Base-by-base conservation (phyloP, 2,329 filamentous ascomycete species). In the Karstenula rhodostoma region DNA sequence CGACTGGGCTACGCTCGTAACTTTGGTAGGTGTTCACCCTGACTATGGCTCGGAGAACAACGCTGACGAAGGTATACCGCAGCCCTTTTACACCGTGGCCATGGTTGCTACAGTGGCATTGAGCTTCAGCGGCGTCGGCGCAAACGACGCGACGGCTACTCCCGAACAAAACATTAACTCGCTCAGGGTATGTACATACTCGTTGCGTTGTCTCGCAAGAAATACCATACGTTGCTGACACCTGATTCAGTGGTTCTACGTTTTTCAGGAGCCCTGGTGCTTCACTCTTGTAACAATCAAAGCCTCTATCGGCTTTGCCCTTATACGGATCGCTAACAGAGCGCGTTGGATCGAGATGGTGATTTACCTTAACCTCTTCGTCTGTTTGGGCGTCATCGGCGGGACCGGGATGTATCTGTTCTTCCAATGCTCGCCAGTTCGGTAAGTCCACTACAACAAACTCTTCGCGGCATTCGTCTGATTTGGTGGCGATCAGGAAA, bases 181-280 rank as follows among this genome's bases (percentile, higher is more conserved):
- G 10, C 23, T 51, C 12, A 40, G 22, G 33, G 49, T 25, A 40
- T n/a, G 32, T 51, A 25, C 15, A 25, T 27, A 10, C 5, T 9
- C 49, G 17, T 51, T 19, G 12, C 22, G 1, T 3, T 8, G 17
- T 35, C 19, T n/a, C 29, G 17, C 27, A 10, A 8, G 8, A 29
- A 19, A 50, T 2, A 6, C 4, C 47, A 37, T 15, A 4, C 27
- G 13, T 35, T 37, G 19, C 19, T 32, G 17, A 51, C 15, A n/a
- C 4, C 8, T 40, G 1, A 6, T 15, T 17, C 12, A 51, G 49
- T 51, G 49, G 49, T 51, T 51, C 49, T 51, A 51, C 33, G 33
- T 51, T 22, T 51, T 51, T n/a, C 49, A 51, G 17, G 49, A 51
- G 22, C 49, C 49, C 23, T 51, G 49, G 49, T 51, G 49, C 19